Base-by-base conservation (phyloP, 768 basidiomycete species). In the Favolaschia claudopus region DNA sequence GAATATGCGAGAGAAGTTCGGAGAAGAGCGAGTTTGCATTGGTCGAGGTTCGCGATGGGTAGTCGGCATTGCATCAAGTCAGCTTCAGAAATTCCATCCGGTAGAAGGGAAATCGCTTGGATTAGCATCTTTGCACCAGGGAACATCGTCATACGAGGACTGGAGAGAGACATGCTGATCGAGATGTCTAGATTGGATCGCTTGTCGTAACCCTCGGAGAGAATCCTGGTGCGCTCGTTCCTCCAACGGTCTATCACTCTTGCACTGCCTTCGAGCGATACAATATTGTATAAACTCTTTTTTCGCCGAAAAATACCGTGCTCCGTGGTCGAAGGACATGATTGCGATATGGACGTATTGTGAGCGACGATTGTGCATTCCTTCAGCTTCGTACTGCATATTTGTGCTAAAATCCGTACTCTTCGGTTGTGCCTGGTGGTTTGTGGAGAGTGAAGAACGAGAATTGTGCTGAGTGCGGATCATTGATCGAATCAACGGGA, bases 121-220 rank as follows among this genome's bases (percentile, higher is more conserved):
- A 50, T 32, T 10, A 50, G 49, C 20, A 9, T 15, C 6, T 15
- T 32, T 15, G 49, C 49, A 15, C 20, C 49, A 15, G 32, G 33
- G 17, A 22, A 7, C 5, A 34, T 5, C 20, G 6, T 36, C 20
- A 55, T 27, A 6, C 53, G 53, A 2, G 53, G 53, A 29, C 53
- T 55, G 20, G 43, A 24, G 17, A 55, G 43, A 9, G 43, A 55
- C 13, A 55, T 4, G 9, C 9, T 9, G 22, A 55, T 44, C 13
- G 53, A 55, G 17, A 46, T 55, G 19, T 46, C 43, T 4, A 55
- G 53, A 19, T 45, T 55, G 12, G 42, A 44, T 2, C 53, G 40
- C 31, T 46, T 55, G 53, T 37, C 32, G 32, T 17, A 14, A 19
- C 53, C 53, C 22, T 55, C 53, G 1, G 53, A 55, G n/a, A 55